Conservation (phyloP, 345 rosid genomes). For the Abelmoschus esculentus region DNA sequence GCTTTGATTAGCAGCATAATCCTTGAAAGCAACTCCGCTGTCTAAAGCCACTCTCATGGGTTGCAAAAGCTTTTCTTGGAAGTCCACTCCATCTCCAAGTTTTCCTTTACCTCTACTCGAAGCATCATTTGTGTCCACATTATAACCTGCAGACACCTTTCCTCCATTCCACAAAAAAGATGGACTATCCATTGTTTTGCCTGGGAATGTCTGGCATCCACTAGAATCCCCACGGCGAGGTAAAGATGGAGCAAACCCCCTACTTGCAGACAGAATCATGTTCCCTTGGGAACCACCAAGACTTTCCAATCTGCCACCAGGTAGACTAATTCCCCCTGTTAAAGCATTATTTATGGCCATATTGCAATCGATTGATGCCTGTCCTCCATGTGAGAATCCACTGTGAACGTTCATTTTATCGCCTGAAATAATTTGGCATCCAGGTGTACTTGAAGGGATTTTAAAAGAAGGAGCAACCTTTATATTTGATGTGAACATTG, state of each 20-base stretch:
- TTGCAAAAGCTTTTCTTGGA: neutral
- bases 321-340: neutral
- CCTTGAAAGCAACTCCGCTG: neutral
- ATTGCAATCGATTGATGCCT: neutral
- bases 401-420: neutral
- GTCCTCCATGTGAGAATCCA: neutral
- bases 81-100: neutral
- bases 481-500: neutral
- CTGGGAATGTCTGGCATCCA: neutral
- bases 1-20: neutral
- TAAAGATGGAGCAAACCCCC: conserved; percentile 4
- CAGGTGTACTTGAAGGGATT: neutral
- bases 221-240: neutral
- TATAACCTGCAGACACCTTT: neutral
- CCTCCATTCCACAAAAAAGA: neutral
- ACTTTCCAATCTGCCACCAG: neutral
- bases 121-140: neutral
- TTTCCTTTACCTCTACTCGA: neutral
- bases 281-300: neutral
- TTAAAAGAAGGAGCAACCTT: conserved; percentile 13
- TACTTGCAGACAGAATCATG: neutral
- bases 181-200: neutral
- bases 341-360: conserved; percentile 4
- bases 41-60: neutral
- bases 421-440: neutral